Percentiles rank a stretch among this genome's conserved stretches.
phyloP scores from a whole-genome alignment of 164 flowering plant species.

The Magnolia sinica region DNA sequence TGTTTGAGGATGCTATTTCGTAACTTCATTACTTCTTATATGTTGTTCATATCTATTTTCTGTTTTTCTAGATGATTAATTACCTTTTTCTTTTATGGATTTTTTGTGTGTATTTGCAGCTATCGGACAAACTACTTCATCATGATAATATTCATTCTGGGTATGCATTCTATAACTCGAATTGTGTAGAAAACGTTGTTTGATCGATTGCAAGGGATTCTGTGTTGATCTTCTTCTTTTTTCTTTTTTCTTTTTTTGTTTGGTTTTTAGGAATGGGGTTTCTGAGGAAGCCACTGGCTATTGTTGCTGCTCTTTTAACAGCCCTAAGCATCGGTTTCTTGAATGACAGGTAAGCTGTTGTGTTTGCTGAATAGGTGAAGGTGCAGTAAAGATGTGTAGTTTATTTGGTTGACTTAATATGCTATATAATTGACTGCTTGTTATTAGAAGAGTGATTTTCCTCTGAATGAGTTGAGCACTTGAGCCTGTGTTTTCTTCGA shows the following conservation, averaged over 20 bases:
- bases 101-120: slow-evolving; percentile 46
- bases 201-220: neutral
- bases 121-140: slow-evolving; percentile 87
- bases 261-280: slow-evolving; percentile 68
- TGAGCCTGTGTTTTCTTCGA: neutral
- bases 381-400: neutral
- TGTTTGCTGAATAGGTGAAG: neutral
- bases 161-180: slow-evolving; percentile 28
- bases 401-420: neutral
- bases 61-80: neutral
- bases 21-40: neutral
- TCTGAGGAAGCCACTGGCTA: slow-evolving; percentile 72
- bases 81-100: neutral
- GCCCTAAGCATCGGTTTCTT: slow-evolving; percentile 74
- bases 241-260: neutral
- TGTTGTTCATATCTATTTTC: neutral
- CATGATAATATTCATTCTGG: slow-evolving; percentile 68
- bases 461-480: neutral
- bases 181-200: neutral
- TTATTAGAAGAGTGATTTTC: neutral
- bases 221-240: neutral
- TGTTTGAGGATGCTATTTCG: neutral
- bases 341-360: slow-evolving; percentile 71
- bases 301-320: slow-evolving; percentile 78
- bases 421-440: neutral